These are phyloP conservation scores for Aeschynomene evenia DNA, from an alignment of 306 rosid genomes.

Conservation along the genomic window DNA sequence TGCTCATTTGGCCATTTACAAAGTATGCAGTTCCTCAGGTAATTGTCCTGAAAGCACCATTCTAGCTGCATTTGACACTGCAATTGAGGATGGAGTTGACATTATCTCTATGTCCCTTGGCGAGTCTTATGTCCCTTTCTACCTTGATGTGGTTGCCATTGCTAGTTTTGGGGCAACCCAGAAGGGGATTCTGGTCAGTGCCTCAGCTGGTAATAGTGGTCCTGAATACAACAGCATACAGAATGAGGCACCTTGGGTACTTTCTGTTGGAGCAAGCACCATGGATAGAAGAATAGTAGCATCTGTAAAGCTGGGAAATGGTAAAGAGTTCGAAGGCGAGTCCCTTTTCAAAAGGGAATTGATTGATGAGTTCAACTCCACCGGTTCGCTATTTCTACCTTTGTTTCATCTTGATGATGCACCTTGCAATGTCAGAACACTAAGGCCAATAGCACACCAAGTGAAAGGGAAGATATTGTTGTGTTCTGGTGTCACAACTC, in stretches of 20 bases:
- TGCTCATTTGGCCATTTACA: conserved; percentile 70
- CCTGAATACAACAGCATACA: conserved; percentile 17
- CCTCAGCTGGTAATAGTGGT: neutral
- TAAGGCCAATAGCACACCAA: neutral
- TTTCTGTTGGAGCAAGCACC: conserved; percentile 56
- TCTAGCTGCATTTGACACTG: conserved; percentile 46
- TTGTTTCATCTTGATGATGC: conserved; percentile 21
- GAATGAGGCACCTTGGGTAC: conserved; percentile 70
- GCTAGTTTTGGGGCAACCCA: conserved; percentile 64
- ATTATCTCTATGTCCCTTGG: conserved; percentile 66
- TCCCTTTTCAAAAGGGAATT: conserved; percentile 39
- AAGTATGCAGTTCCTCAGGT: conserved; percentile 31
- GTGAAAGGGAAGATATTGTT: conserved; percentile 53
- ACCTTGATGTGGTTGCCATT: conserved; percentile 28
- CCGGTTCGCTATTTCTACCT: conserved; percentile 34
- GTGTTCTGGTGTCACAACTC: conserved; percentile 46
- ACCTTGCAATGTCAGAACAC: conserved; percentile 29
- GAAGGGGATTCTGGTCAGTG: conserved; percentile 53
- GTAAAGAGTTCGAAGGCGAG: conserved; percentile 44
- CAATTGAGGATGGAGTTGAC: conserved; percentile 61
- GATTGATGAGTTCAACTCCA: conserved; percentile 2
- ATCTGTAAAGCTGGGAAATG: conserved; percentile 48
- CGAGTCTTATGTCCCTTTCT: neutral
- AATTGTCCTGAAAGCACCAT: conserved; percentile 41
- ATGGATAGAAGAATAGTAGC: conserved; percentile 56